A percentile compares a stretch with the other conserved stretches of the same genome.
Conservation (phyloP, 805 yeast genomes). For the Monosporozyma servazzii region DNA sequence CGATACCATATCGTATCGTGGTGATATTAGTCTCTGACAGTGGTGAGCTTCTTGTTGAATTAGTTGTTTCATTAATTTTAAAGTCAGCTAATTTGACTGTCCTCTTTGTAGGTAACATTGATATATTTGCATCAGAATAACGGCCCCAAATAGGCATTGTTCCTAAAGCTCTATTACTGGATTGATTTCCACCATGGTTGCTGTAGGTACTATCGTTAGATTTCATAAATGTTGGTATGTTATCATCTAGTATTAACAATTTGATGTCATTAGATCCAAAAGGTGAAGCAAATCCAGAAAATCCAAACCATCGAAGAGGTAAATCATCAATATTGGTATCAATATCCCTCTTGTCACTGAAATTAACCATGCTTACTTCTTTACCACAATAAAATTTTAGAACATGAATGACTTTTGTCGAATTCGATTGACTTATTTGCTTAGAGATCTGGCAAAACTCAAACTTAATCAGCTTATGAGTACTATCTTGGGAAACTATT, state of each 20-base stretch:
- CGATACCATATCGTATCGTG: slow-evolving; percentile 6
- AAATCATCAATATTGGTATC: slow-evolving; percentile 27
- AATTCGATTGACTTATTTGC: slow-evolving; percentile 3
- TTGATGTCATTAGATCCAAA: slow-evolving; percentile 31
- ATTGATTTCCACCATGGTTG: neutral
- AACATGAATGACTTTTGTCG: slow-evolving; percentile 19
- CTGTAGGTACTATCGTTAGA: neutral
- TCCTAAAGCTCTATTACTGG: slow-evolving; percentile 14
- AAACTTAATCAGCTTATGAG: slow-evolving; percentile 11
- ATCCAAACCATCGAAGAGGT: slow-evolving; percentile 35
- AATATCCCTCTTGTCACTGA: slow-evolving; percentile 25
- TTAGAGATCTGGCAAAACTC: slow-evolving; percentile 30
- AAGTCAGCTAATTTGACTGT: slow-evolving; percentile 19
- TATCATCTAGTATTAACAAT: slow-evolving; percentile 28
- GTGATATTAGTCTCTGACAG: neutral
- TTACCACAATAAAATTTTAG: slow-evolving; percentile 25
- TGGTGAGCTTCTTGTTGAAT: neutral
- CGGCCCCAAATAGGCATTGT: slow-evolving; percentile 25
- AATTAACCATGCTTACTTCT: slow-evolving; percentile 23
- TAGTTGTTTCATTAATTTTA: slow-evolving; percentile 15
- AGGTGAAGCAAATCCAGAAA: slow-evolving; percentile 30
- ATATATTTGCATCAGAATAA: slow-evolving; percentile 21
- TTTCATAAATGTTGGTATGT: slow-evolving; percentile 27
- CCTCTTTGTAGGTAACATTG: slow-evolving; percentile 23
- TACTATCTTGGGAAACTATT: neutral